phyloP scores from a whole-genome alignment of 768 basidiomycete species.

The Vishniacozyma victoriae region DNA sequence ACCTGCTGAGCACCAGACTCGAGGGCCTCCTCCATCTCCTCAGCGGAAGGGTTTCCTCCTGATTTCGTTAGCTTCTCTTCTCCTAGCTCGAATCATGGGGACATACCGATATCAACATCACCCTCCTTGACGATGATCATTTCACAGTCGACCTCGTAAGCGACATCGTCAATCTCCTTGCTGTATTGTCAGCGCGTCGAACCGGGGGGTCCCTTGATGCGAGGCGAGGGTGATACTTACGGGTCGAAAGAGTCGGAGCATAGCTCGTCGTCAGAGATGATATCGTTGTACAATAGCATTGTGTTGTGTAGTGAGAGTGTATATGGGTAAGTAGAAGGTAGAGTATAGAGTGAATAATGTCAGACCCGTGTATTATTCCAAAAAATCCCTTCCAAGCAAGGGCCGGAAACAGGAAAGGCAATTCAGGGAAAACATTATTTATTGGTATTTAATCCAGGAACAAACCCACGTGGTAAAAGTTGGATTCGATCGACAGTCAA shows the following conservation, averaged over 20 bases:
- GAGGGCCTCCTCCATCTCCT: conserved; percentile 73
- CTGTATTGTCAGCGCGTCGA: conserved; percentile 48
- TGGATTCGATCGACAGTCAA: too few species aligned
- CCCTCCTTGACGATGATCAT: conserved; percentile 66
- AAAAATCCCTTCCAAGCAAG: background rate
- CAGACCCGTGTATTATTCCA: background rate
- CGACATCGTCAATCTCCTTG: conserved; percentile 65
- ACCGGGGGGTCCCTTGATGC: background rate
- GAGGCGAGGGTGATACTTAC: conserved; percentile 51
- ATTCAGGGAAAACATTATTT: background rate
- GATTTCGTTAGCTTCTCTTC: too few species aligned
- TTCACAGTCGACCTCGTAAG: conserved; percentile 79
- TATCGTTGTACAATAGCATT: conserved; percentile 48
- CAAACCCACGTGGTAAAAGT: too few species aligned
- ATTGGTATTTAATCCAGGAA: background rate
- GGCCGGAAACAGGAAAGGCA: background rate
- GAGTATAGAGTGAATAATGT: background rate
- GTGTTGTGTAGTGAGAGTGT: conserved; percentile 6
- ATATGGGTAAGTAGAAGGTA: background rate
- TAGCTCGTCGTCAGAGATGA: conserved; percentile 80
- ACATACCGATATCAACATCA: conserved; percentile 79
- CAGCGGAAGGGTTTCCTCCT: conserved; percentile 91
- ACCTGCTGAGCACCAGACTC: conserved; percentile 71
- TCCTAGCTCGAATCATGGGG: too few species aligned
- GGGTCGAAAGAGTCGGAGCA: conserved; percentile 86